Evolutionary conservation across 805 yeast genomes (phyloP), one percentile per base, ranked within the genome.

Genomic region (Candida odintsovae): DNA sequence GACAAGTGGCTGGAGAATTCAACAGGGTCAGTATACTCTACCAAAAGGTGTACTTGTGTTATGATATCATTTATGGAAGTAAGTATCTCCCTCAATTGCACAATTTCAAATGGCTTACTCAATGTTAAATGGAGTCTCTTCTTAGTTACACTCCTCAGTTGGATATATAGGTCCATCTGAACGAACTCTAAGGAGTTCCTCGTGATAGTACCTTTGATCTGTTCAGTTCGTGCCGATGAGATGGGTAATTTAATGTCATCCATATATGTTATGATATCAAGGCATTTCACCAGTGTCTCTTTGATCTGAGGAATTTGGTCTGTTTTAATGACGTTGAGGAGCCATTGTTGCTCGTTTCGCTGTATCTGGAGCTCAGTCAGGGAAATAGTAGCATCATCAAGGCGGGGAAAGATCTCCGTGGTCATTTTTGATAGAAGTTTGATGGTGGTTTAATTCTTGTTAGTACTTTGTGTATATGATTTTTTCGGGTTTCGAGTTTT

Each of bases 121-220:
- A 74, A 65, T 44, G 68, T 63, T 15, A 68, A 51, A 6, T 64
- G 71, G 44, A 60, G 63, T 40, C 61, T 70, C 46, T 65, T 74
- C 55, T 71, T 78, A 52, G 68, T 72, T 45, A 75, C 59, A 43
- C 55, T 56, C 47, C 65, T 73, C 51, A 58, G 58, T 46, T 63
- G 64, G 37, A 77, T 58, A 0, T 61, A 50, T 12, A 76, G 59
- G 38, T 71, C 72, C 50, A 83, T 59, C 26, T 75, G 76, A 1
- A 75, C 68, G 6, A 84, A 67, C 50, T 73, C 72, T 12, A 75
- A 71, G 7, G 83, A 82, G 44, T 70, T 73, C 43, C 90, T 62
- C 0, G 78, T 75, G 0, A 83, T 60, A 1, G 79, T 70, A 0
- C 92, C 92, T 49, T 82, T 81, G 15, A 83, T 62, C 3, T 70